Evolutionary conservation across 495 filamentous ascomycete genomes (phyloP), one percentile per base, ranked within the genome.

Genomic region (Lineolata rhizophorae): DNA sequence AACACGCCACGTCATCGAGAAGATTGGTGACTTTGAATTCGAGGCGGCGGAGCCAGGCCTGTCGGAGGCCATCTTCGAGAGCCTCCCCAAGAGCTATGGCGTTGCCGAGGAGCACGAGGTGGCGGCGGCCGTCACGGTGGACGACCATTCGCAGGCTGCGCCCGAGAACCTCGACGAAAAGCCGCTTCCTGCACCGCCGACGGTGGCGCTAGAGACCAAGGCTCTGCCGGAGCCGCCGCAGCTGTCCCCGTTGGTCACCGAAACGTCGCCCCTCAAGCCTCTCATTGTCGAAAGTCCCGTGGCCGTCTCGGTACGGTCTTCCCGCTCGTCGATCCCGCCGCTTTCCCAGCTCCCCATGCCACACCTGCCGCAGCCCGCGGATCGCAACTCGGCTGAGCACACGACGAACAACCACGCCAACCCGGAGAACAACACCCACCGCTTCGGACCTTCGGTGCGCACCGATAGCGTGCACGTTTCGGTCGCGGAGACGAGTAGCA

Each of bases 11-110:
- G 72, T 93, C 22, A 73, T 99, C 35, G 82, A 92, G 52, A 62
- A 74, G 30, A 81, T 87, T 39, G 90, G 87, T 15, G 87, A 99
- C 51, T 92, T 99, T 44, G 83, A 93, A 46, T 66, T 91, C 34
- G 73, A 80, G 22, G 18, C 35, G 18, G 31, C 27, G n/a, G 50
- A 45, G 16, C 36, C 41, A 5, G 47, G 45, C 17, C 19, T 52
- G n/a, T 41, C 44, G 9, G 42, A 48, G 13, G 35, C 35, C 8
- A 45, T 50, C 27, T 41, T 52, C 28, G 41, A 50, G 27, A 28
- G 34, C 3, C 29, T 43, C 15, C 31, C 30, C 5, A 14, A n/a
- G 9, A 22, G 6, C 22, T n/a, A 8, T 32, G 8, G 21, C 8
- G 24, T 35, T 9, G 18, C 5, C 29, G 20, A 29, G 11, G 8